Base-by-base conservation (phyloP, 345 rosid species). In the Atalantia buxifolia region DNA sequence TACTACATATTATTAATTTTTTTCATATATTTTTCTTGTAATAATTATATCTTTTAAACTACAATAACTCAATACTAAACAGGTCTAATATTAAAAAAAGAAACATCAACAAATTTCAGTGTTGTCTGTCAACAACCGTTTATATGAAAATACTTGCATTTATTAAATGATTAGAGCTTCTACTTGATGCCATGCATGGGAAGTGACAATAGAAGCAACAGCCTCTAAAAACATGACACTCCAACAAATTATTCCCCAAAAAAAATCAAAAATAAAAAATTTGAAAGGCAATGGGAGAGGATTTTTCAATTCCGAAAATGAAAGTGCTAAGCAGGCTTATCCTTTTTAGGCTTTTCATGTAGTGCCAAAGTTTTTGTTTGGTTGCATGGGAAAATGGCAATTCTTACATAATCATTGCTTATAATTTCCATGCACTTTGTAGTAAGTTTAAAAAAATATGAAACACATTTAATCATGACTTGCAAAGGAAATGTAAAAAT, bases 31-130 rank as follows among this genome's bases (percentile, higher is more conserved):
- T 42, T 45, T 12, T 45, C 13, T 1, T 13, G 2, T 13, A 45
- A 45, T 45, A 45, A 45, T 0, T 45, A 0, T 45, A 45, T 0
- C 0, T 3, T 12, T 10, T 10, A 45, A 45, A 13, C 4, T 45
- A 3, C 0, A 13, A 13, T 0, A 0, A 0, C 50, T 13, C 4
- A 45, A 45, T 45, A 13, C 18, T 1, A 0, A 42, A 0, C 4
- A 12, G 3, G 0, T 0, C 14, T 10, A 42, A 45, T 45, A 45
- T 45, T 45, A 1, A 1, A 45, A 42, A 45, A 10, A 1, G 4
- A 45, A 45, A 3, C 5, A 45, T 45, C 50, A 4, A 45, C 18
- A 45, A 13, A 12, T 45, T 45, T 45, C 1, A 45, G 5, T 45
- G 5, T 13, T 1, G 16, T 45, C 0, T 42, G 48, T 45, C 50